These are phyloP conservation scores for Talaromyces nanjingensis DNA, from an alignment of 495 filamentous ascomycete genomes.

Conservation along the genomic window DNA sequence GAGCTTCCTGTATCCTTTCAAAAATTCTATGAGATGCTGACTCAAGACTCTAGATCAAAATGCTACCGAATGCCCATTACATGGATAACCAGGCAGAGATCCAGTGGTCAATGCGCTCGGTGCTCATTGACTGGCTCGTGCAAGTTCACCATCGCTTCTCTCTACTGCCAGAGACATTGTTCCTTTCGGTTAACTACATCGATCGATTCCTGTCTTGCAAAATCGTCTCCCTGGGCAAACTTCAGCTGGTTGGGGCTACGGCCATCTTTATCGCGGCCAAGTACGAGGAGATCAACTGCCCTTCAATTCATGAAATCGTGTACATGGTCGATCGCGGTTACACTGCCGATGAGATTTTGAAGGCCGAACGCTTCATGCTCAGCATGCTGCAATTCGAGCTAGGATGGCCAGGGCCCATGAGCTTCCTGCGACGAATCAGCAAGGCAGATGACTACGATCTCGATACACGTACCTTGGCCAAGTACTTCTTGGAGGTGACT, in stretches of 20 bases:
- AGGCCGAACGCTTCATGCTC: constrained; percentile 97
- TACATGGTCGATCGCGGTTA: constrained; percentile 98
- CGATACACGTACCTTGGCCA: constrained; percentile 90
- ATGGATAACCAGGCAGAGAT: constrained; percentile 98
- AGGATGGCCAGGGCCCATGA: constrained; percentile 97
- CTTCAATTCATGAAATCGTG: constrained; percentile 88
- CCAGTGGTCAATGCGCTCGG: constrained; percentile 96
- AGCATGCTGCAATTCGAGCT: constrained; percentile 91
- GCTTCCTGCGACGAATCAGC: constrained; percentile 91
- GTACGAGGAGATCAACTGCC: constrained; percentile 97
- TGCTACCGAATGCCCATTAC: constrained; percentile 84
- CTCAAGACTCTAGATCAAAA: constrained; percentile 48
- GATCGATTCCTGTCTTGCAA: constrained; percentile 95
- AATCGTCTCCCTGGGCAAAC: constrained; percentile 86
- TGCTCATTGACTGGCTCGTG: constrained; percentile 97
- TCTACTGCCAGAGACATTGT: constrained; percentile 88
- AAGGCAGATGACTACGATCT: constrained; percentile 98
- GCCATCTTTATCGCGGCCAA: constrained; percentile 95
- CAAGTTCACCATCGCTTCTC: constrained; percentile 91
- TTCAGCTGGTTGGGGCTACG: constrained; percentile 93
- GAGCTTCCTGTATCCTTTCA: constrained; percentile 20
- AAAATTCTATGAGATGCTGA: constrained; percentile 14
- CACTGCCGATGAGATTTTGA: constrained; percentile 82
- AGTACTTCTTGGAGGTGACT: constrained; percentile 95
- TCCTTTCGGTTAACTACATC: constrained; percentile 89